Evolutionary conservation across 805 yeast species (phyloP), one percentile per base, ranked within the genome.

Genomic region (Candida schatavii): DNA sequence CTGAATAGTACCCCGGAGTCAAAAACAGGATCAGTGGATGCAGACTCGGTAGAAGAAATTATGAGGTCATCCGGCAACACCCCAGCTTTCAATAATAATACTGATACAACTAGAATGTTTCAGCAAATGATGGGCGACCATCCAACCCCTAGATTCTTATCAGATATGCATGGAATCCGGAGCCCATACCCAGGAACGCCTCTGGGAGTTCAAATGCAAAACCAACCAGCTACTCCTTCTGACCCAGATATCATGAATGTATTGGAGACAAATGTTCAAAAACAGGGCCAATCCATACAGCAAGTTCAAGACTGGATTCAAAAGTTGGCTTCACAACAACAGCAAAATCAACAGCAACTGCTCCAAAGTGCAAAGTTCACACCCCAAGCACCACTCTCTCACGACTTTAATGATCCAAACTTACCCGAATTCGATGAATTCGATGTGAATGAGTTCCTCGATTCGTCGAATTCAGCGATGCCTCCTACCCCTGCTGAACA

Each of bases 221-320:
- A 5, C 15, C 15, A 11, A 17, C 22, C 5, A 21, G 35, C 28
- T 3, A 21, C 27, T 3, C 39, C 43, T 13, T 31, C 47, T 13
- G 43, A 43, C 10, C 30, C 41, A 11, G 43, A 40, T 20, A 61
- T 50, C 3, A 51, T 63, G 41, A 46, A 63, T 19, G 75, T 69
- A 15, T 64, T 78, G 36, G 79, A 77, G 47, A 68, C 68, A 35
- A 77, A 68, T 43, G 58, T 77, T 9, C 58, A 59, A 37, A 71
- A 67, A 49, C 79, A 77, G 47, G 80, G 79, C 10, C 73, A 69
- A 46, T 70, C 79, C 3, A 66, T 78, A 41, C 76, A 68, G 54
- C 81, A 77, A 51, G 78, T 75, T 1, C 78, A 75, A 52, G 81
- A 78, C 45, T 77, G 81, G 81, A 68, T 77, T 36, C 74, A 66